Evolutionary conservation across 2,329 filamentous ascomycete genomes (phyloP), one percentile per base, ranked within the genome.

Genomic region (Ophiostoma quercus): DNA sequence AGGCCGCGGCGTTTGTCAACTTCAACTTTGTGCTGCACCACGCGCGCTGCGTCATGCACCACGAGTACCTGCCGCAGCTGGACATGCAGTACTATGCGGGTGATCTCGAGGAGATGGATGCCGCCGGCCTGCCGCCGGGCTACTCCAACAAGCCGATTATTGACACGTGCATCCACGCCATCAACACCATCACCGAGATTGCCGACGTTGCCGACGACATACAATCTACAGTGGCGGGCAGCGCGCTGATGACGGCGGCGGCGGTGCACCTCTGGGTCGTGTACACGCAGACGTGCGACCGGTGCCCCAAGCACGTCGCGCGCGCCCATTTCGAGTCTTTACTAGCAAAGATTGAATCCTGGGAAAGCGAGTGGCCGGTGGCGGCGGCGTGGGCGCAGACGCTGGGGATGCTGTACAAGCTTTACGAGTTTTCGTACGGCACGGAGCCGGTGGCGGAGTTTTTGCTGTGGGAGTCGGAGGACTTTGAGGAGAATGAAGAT

Each of bases 31-130:
- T 71, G 34, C 8, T 71, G 29, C 43, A 66, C 32, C 70, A 69
- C 25, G 47, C 62, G 2, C 70, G 57, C 51, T 71, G 63, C 7
- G 67, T 67, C 12, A 66, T 69, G 57, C 70, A 69, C 16, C 67
- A 69, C 25, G 70, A 71, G 54, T 71, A 71, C 43, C 70, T 71
- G 29, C 67, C 70, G 22, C 70, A 71, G 68, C 68, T 69, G 41
- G 68, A 69, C 41, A 66, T 66, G 68, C 68, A 69, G 60, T 69
- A 69, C 68, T 69, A 69, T 22, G 8, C 65, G 39, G 22, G 5
- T 14, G 62, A 8, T 2, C 39, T 2, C 8, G 39, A 41, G 11
- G 51, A 11, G 8, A 4, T 57, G 51, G 51, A 57, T 4, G 51
- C 51, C 2, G 51, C 51, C 22, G n/a, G 51, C 51, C 51, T 57